Percentiles rank a stretch among this genome's conserved stretches.
Evolutionary conservation across 495 filamentous ascomycete species (phyloP).

Genomic region (Hyaloscypha finlandica): DNA sequence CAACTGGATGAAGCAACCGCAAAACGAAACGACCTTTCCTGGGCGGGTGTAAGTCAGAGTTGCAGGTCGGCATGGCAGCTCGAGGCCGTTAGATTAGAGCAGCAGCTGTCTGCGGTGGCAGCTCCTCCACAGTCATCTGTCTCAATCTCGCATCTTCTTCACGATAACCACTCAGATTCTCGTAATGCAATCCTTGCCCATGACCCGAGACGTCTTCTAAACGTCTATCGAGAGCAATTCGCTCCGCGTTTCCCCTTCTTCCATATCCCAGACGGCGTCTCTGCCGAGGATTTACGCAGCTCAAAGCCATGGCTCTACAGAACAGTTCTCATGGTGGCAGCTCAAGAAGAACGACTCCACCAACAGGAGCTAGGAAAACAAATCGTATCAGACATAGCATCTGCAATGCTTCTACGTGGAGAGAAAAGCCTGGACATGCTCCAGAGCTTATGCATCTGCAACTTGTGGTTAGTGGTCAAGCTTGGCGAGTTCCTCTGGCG

Average conservation of each 20-base stretch:
- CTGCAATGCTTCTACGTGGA: constrained; percentile 14
- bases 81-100: not conserved
- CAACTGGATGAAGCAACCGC: not conserved
- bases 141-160: not conserved
- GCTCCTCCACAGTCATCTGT: not conserved
- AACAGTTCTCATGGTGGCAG: constrained; percentile 18
- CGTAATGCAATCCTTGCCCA: not conserved
- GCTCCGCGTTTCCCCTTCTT: constrained; percentile 21
- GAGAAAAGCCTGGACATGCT: constrained; percentile 32
- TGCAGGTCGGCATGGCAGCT: not conserved
- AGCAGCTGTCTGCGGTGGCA: not conserved
- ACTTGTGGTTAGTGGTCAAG: constrained; percentile 20
- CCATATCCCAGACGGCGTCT: constrained; percentile 9
- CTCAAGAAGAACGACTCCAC: constrained; percentile 10
- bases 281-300: constrained; percentile 12
- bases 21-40: not conserved
- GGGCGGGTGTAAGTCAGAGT: not conserved
- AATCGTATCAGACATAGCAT: constrained; percentile 13
- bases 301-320: constrained; percentile 25
- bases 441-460: constrained; percentile 24
- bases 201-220: constrained; percentile 7
- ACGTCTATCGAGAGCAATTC: constrained; percentile 18
- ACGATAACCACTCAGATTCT: not conserved
- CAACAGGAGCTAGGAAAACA: constrained; percentile 20
- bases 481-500: not conserved